Conservation (phyloP, 169 alveolate genomes). For the Cryptosporidium felis region DNA sequence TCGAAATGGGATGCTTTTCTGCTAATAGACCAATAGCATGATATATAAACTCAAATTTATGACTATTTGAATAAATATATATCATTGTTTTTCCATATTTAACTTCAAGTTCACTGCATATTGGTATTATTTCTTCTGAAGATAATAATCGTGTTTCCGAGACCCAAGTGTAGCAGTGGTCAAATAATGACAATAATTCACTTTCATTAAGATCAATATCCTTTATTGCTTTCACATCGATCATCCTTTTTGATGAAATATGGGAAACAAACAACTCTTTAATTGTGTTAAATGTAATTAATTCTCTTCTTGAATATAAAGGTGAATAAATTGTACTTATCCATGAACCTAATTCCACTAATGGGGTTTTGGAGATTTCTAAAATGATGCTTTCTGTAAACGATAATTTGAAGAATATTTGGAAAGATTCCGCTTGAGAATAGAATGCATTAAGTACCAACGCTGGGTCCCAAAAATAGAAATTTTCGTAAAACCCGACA, state of each 20-base stretch:
- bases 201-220: not conserved
- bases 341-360: conserved; percentile 35
- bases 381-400: not conserved
- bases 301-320: not conserved
- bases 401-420: not conserved
- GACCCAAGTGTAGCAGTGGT: conserved; percentile 20
- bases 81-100: conserved; percentile 47
- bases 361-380: conserved; percentile 61
- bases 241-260: not conserved
- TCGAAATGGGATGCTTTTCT: conserved; percentile 31
- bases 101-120: conserved; percentile 27
- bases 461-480: conserved; percentile 68
- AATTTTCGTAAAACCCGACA: conserved; percentile 24
- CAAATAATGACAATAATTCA: not conserved
- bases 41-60: conserved; percentile 16
- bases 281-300: not conserved
- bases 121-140: not conserved
- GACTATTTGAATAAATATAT: conserved; percentile 8
- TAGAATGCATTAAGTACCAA: conserved; percentile 11
- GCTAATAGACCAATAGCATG: not conserved
- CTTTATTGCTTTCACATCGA: not conserved
- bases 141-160: not conserved
- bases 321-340: conserved; percentile 15
- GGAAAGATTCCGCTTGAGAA: not conserved
- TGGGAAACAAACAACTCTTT: conserved; percentile 21